Evolutionary conservation across 2,329 filamentous ascomycete species (phyloP).

Genomic region (Fusarium torulosum): DNA sequence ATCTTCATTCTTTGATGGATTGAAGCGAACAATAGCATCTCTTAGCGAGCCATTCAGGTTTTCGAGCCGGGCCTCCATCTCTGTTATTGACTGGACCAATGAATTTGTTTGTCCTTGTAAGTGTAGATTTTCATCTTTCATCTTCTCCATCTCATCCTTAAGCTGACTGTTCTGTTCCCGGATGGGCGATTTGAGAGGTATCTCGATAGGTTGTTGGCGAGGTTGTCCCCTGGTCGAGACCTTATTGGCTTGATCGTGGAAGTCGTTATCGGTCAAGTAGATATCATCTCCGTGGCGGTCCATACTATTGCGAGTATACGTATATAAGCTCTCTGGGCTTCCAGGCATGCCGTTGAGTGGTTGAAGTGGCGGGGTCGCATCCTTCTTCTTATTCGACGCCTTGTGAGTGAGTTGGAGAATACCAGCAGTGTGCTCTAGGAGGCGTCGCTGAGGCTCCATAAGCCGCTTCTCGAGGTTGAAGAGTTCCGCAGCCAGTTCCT

Average conservation of each 20-base stretch:
- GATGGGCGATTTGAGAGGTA: conserved; percentile 69
- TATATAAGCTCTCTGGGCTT: conserved; percentile 82
- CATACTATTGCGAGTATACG: conserved; percentile 71
- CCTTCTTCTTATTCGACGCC: conserved; percentile 69
- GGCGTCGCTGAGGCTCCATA: conserved; percentile 78
- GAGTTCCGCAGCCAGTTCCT: conserved; percentile 84
- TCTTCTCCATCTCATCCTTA: conserved; percentile 60
- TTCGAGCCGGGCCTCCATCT: conserved; percentile 75
- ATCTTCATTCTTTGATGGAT: conserved; percentile 65
- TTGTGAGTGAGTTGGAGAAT: conserved; percentile 92
- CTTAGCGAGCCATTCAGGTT: conserved; percentile 75
- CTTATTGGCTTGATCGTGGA: conserved; percentile 72
- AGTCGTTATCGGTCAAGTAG: conserved; percentile 83
- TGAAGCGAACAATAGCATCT: conserved; percentile 73
- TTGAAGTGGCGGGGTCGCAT: conserved; percentile 57
- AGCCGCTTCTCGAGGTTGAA: conserved; percentile 82
- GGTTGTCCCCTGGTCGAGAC: conserved; percentile 45
- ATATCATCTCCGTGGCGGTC: conserved; percentile 67
- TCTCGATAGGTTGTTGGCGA: conserved; percentile 64
- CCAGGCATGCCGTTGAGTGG: conserved; percentile 72
- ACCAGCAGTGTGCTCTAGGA: conserved; percentile 92
- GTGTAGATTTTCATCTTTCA: conserved; percentile 61
- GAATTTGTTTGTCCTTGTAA: conserved; percentile 52
- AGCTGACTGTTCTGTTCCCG: conserved; percentile 66
- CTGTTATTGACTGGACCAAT: conserved; percentile 63